Conservation (phyloP, 805 yeast genomes). For the Cyberlindnera lachancei region DNA sequence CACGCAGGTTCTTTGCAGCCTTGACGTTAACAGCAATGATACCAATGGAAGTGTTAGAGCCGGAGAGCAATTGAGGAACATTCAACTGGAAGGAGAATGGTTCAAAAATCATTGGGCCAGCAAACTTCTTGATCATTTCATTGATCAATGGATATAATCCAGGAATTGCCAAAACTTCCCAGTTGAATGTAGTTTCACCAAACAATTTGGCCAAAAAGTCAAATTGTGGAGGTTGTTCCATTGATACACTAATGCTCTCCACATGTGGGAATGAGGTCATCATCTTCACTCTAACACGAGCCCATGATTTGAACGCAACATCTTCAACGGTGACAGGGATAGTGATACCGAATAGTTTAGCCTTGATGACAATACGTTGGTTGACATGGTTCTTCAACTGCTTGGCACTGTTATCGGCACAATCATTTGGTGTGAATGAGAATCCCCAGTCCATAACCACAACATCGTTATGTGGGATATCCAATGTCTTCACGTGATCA, state of each 20-base stretch:
- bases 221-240: slow-evolving; percentile 80
- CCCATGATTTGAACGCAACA: slow-evolving; percentile 65
- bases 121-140: slow-evolving; percentile 77
- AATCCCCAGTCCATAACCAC: slow-evolving; percentile 98
- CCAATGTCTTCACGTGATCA: slow-evolving; percentile 82
- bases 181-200: slow-evolving; percentile 78
- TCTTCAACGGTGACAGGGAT: slow-evolving; percentile 77
- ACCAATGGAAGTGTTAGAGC: slow-evolving; percentile 84
- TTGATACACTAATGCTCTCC: slow-evolving; percentile 79
- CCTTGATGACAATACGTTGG: slow-evolving; percentile 71
- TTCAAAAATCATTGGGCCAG: slow-evolving; percentile 79
- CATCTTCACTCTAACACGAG: slow-evolving; percentile 81
- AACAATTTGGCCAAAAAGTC: slow-evolving; percentile 70
- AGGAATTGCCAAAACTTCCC: slow-evolving; percentile 84
- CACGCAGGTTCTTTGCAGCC: slow-evolving; percentile 60
- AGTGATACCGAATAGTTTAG: slow-evolving; percentile 73
- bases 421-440: slow-evolving; percentile 87
- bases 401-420: slow-evolving; percentile 76
- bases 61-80: slow-evolving; percentile 82
- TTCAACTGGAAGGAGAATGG: slow-evolving; percentile 94
- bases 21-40: slow-evolving; percentile 64
- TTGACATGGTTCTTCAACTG: slow-evolving; percentile 81
- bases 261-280: slow-evolving; percentile 89
- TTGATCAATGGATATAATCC: slow-evolving; percentile 79
- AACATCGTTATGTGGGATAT: slow-evolving; percentile 84